These are phyloP conservation scores for Populus ilicifolia DNA, from an alignment of 345 rosid species.

Conservation along the genomic window DNA sequence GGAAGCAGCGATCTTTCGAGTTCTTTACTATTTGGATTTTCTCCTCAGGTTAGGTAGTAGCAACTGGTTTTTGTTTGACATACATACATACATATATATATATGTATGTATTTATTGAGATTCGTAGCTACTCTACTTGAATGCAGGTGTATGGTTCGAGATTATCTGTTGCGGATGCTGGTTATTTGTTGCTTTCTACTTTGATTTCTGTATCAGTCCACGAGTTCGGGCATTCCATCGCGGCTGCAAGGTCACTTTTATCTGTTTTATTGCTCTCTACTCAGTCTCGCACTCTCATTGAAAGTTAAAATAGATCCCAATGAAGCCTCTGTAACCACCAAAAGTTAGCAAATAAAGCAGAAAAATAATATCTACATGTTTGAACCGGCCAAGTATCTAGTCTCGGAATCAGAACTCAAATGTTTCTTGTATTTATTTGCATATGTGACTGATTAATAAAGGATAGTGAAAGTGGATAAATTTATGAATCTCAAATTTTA, in stretches of 20 bases:
- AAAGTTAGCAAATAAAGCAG: background rate
- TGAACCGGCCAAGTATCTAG: background rate
- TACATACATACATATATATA: too few relatives aligned
- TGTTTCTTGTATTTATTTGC: background rate
- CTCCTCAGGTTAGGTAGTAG: conserved; percentile 11
- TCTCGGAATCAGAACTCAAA: background rate
- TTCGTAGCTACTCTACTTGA: background rate
- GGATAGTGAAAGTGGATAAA: background rate
- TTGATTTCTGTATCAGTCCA: conserved; percentile 67
- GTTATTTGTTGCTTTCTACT: conserved; percentile 49
- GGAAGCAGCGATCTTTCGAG: background rate
- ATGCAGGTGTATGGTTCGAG: conserved; percentile 36
- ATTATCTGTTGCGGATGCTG: conserved; percentile 50
- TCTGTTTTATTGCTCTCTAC: background rate
- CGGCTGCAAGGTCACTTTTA: conserved; percentile 68
- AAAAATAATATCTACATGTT: background rate
- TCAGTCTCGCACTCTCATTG: background rate
- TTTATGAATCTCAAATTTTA: conserved; percentile 11
- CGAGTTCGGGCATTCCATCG: conserved; percentile 85
- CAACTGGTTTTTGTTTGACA: too few relatives aligned
- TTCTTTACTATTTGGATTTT: conserved; percentile 23
- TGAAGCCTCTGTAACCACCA: background rate
- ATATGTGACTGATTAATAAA: background rate
- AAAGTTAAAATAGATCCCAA: background rate
- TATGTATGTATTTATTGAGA: background rate